These are phyloP conservation scores for Coniochaeta sp. DNA, from an alignment of 2,329 filamentous ascomycete species.

Conservation along the genomic window DNA sequence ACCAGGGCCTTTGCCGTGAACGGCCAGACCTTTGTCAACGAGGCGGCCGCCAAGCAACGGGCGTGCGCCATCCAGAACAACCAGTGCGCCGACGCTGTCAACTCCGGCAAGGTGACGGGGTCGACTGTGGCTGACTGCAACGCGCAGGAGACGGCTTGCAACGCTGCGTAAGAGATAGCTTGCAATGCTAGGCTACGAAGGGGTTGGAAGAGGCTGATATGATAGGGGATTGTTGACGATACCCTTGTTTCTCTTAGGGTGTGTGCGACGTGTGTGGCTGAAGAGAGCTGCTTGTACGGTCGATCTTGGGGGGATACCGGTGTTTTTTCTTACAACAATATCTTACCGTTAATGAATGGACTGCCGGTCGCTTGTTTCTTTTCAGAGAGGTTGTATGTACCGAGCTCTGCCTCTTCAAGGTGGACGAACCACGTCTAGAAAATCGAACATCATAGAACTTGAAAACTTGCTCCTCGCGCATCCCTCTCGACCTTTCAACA, in stretches of 20 bases:
- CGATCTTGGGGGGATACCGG: not conserved
- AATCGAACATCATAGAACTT: not conserved
- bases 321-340: not conserved
- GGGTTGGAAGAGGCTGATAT: not conserved
- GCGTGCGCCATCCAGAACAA: slow-evolving; percentile 60
- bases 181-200: not conserved
- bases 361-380: not conserved
- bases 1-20: slow-evolving; percentile 49
- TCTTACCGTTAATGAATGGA: not conserved
- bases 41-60: slow-evolving; percentile 48
- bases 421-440: not conserved
- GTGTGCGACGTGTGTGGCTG: not conserved
- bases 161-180: slow-evolving; percentile 9
- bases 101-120: slow-evolving; percentile 34
- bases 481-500: too few relatives aligned
- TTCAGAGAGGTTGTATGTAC: not conserved
- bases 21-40: slow-evolving; percentile 49
- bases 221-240: not conserved
- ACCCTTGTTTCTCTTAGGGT: not conserved
- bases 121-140: slow-evolving; percentile 44
- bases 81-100: slow-evolving; percentile 48
- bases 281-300: not conserved
- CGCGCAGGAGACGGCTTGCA: slow-evolving; percentile 41
- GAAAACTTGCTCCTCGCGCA: not conserved
- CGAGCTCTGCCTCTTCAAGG: not conserved